These are phyloP conservation scores for Pseudogymnoascus pannorum DNA, from an alignment of 2,329 filamentous ascomycete species.

Conservation along the genomic window DNA sequence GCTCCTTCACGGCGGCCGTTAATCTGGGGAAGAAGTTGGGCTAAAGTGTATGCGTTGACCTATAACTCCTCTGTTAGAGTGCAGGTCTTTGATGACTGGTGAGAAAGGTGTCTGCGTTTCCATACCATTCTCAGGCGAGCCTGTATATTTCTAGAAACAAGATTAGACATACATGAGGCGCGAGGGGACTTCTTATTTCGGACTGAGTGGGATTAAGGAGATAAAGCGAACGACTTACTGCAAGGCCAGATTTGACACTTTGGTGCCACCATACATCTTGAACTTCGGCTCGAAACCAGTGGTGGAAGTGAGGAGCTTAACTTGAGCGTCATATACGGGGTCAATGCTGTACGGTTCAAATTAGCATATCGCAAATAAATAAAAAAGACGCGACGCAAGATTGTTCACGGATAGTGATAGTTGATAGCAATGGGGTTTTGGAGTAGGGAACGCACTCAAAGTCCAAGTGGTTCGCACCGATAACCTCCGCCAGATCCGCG, in stretches of 20 bases:
- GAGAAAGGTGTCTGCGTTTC: neutral
- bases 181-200: no score
- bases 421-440: neutral
- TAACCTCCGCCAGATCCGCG: slow-evolving; percentile 49
- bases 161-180: neutral
- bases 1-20: slow-evolving; percentile 35
- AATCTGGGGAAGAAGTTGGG: slow-evolving; percentile 53
- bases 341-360: slow-evolving; percentile 46
- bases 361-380: neutral
- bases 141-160: slow-evolving; percentile 41
- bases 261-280: slow-evolving; percentile 49
- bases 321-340: slow-evolving; percentile 52
- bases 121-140: slow-evolving; percentile 57
- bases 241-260: slow-evolving; percentile 43
- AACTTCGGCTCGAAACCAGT: slow-evolving; percentile 55
- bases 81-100: neutral
- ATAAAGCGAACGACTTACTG: slow-evolving; percentile 35
- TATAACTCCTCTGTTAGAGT: neutral
- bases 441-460: slow-evolving; percentile 40
- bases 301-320: slow-evolving; percentile 49
- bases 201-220: neutral
- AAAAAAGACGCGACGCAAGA: neutral
- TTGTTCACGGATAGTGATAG: neutral
- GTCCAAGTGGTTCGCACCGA: slow-evolving; percentile 61
- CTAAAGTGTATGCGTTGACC: slow-evolving; percentile 50